These are phyloP conservation scores for Vanderwaltozyma verrucispora DNA, from an alignment of 805 yeast genomes.

Conservation along the genomic window DNA sequence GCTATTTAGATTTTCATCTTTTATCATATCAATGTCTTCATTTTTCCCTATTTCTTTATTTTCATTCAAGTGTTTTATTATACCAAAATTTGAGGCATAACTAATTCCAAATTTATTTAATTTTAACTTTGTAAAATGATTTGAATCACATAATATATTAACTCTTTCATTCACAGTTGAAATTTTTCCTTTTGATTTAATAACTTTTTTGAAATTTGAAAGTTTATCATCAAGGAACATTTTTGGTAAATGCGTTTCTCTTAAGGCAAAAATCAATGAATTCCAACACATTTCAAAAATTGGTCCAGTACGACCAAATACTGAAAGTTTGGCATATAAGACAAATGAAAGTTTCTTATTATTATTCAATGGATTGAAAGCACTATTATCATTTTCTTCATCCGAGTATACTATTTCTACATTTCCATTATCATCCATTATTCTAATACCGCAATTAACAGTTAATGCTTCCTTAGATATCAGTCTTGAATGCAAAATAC, in stretches of 20 bases:
- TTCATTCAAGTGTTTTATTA: slow-evolving; percentile 33
- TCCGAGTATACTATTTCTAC: slow-evolving; percentile 39
- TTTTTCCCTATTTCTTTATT: slow-evolving; percentile 10
- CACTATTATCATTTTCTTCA: slow-evolving; percentile 21
- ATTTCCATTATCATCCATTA: slow-evolving; percentile 40
- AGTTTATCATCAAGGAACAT: slow-evolving; percentile 58
- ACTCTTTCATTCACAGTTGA: slow-evolving; percentile 38
- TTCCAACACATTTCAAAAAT: slow-evolving; percentile 67
- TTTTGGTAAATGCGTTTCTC: slow-evolving; percentile 50
- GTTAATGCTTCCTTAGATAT: slow-evolving; percentile 41
- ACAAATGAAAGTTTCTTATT: slow-evolving; percentile 43
- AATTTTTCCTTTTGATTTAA: slow-evolving; percentile 41
- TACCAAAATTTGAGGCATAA: slow-evolving; percentile 46
- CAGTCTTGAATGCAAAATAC: slow-evolving; percentile 46
- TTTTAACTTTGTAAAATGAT: slow-evolving; percentile 29
- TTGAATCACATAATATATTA: slow-evolving; percentile 46
- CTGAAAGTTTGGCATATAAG: slow-evolving; percentile 61
- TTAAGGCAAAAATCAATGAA: slow-evolving; percentile 52
- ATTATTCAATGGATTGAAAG: slow-evolving; percentile 6
- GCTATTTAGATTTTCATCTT: slow-evolving; percentile 3
- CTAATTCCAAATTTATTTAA: slow-evolving; percentile 34
- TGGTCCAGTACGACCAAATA: slow-evolving; percentile 76
- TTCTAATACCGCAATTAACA: slow-evolving; percentile 34
- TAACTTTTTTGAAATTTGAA: slow-evolving; percentile 39
- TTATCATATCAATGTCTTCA: slow-evolving; percentile 26